A percentile compares a stretch with the other conserved stretches of the same genome.
Evolutionary conservation across 805 yeast genomes (phyloP).

Genomic region (Ogataea trehaloabstinens): DNA sequence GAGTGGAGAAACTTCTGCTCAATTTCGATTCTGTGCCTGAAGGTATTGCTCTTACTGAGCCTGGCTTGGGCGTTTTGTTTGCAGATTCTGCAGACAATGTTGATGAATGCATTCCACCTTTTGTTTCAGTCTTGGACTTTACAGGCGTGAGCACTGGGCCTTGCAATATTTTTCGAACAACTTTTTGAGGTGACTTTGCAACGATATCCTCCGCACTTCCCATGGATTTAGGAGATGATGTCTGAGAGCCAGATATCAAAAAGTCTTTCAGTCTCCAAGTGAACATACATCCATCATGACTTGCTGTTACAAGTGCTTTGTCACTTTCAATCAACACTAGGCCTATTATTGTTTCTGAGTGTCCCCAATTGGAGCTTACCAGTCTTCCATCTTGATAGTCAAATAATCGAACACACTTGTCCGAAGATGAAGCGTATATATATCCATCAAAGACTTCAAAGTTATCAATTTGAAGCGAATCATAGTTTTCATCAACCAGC

Average conservation of each 20-base stretch:
- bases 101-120: slow-evolving; percentile 9
- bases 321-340: slow-evolving; percentile 27
- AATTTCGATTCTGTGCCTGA: slow-evolving; percentile 6
- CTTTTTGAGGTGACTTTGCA: slow-evolving; percentile 18
- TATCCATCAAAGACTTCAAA: slow-evolving; percentile 32
- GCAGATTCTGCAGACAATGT: neutral
- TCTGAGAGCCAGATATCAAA: slow-evolving; percentile 3
- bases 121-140: slow-evolving; percentile 6
- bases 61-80: neutral
- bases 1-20: slow-evolving; percentile 2
- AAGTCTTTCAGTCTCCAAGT: slow-evolving; percentile 36
- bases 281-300: slow-evolving; percentile 56
- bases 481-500: slow-evolving; percentile 39
- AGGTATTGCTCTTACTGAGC: slow-evolving; percentile 1
- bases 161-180: slow-evolving; percentile 22
- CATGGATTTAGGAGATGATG: slow-evolving; percentile 13
- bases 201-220: slow-evolving; percentile 1
- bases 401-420: slow-evolving; percentile 55
- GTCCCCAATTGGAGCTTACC: slow-evolving; percentile 57
- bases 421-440: slow-evolving; percentile 47
- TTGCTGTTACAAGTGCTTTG: slow-evolving; percentile 37
- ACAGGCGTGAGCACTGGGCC: slow-evolving; percentile 14
- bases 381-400: slow-evolving; percentile 44
- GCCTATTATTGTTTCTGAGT: slow-evolving; percentile 50
- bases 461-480: slow-evolving; percentile 44